Percentiles rank a stretch among this genome's conserved stretches.
Evolutionary conservation across 108 stramenopile genomes (phyloP).

Genomic region (Epipyxis sp.): DNA sequence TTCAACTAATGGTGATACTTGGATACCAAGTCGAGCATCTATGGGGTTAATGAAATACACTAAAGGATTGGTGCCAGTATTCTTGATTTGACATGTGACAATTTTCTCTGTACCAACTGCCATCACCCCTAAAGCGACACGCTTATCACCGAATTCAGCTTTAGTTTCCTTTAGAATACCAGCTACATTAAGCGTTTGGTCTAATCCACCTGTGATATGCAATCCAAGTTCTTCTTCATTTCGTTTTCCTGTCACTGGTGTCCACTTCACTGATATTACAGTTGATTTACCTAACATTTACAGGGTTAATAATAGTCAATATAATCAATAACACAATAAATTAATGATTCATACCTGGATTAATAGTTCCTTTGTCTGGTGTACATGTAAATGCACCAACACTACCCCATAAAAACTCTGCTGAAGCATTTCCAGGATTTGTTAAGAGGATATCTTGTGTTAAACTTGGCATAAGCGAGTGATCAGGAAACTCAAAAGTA

Average conservation of each 20-base stretch:
- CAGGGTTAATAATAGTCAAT: no score
- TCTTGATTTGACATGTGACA: neutral
- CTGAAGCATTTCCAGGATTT: conserved; percentile 39
- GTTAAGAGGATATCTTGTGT: conserved; percentile 29
- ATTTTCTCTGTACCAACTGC: conserved; percentile 28
- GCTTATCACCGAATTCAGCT: conserved; percentile 34
- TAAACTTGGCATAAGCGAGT: conserved; percentile 30
- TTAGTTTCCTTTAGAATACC: conserved; percentile 42
- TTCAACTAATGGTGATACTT: neutral
- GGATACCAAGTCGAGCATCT: neutral
- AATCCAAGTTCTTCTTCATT: conserved; percentile 31
- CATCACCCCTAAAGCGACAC: conserved; percentile 18
- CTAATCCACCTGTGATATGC: conserved; percentile 45
- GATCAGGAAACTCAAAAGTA: conserved; percentile 34
- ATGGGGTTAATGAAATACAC: conserved; percentile 15
- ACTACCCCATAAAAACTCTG: conserved; percentile 41
- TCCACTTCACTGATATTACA: conserved; percentile 41
- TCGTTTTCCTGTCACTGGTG: conserved; percentile 26
- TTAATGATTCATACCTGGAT: no score
- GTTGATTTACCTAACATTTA: conserved; percentile 17
- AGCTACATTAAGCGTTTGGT: conserved; percentile 33
- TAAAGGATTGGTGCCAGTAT: neutral
- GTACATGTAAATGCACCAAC: conserved; percentile 34
- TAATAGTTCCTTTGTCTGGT: conserved; percentile 36
- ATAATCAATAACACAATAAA: no score